phyloP scores from a whole-genome alignment of 2,329 filamentous ascomycete genomes.

The Aspergillus ibericus region DNA sequence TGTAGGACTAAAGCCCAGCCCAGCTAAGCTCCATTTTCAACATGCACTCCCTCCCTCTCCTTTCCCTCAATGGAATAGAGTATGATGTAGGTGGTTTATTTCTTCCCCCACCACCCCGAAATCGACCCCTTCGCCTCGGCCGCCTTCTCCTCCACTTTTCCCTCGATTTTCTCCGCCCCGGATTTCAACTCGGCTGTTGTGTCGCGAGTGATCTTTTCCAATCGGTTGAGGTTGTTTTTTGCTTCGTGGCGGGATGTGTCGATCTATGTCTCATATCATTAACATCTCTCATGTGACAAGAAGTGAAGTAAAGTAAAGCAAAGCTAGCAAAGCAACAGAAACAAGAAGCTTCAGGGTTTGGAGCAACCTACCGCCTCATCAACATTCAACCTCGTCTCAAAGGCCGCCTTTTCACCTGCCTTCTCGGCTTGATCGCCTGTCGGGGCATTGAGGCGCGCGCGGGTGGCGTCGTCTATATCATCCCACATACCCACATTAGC shows the following conservation, averaged over 20 bases:
- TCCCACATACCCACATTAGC: background rate
- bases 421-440: conserved; percentile 63
- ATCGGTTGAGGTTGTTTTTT: conserved; percentile 55
- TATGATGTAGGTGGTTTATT: conserved; percentile 9
- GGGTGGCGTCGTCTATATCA: conserved; percentile 70
- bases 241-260: conserved; percentile 60
- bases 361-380: conserved; percentile 64
- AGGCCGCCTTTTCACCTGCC: conserved; percentile 62
- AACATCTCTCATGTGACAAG: background rate
- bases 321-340: too few species aligned
- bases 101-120: conserved; percentile 76
- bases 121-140: conserved; percentile 80
- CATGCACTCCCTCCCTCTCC: too few species aligned
- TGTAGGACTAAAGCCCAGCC: background rate
- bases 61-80: too few species aligned
- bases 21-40: background rate
- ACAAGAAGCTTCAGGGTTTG: too few species aligned
- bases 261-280: conserved; percentile 44
- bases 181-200: conserved; percentile 50
- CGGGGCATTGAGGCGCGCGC: conserved; percentile 66
- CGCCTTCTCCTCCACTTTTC: conserved; percentile 74
- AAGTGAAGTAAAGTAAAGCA: background rate
- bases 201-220: conserved; percentile 55
- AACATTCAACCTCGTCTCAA: conserved; percentile 63
- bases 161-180: conserved; percentile 74